These are phyloP conservation scores for Entrophospora sp. DNA, from an alignment of 192 early-diverging fungal species.

Conservation along the genomic window DNA sequence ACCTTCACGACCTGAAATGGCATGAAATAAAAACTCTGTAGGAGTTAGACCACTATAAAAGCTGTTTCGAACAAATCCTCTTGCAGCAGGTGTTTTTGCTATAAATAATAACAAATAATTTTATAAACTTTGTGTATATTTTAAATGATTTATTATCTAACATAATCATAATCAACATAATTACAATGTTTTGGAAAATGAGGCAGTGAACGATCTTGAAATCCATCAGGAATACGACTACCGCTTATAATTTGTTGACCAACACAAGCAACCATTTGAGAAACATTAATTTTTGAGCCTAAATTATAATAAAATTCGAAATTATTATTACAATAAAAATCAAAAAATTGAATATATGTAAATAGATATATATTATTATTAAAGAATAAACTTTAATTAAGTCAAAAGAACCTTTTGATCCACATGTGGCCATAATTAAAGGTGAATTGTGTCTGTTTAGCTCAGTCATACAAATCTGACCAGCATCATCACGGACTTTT, in stretches of 20 bases:
- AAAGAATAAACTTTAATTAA: background rate
- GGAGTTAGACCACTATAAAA: slow-evolving; percentile 95
- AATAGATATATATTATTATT: background rate
- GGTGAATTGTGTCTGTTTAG: slow-evolving; percentile 94
- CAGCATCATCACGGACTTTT: slow-evolving; percentile 84
- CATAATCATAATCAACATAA: too few species aligned
- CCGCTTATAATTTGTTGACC: slow-evolving; percentile 99
- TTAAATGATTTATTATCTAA: too few species aligned
- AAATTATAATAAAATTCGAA: background rate
- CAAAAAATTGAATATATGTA: too few species aligned
- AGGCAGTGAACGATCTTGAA: slow-evolving; percentile 92
- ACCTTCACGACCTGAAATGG: slow-evolving; percentile 98
- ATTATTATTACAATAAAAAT: too few species aligned
- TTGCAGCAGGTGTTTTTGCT: slow-evolving; percentile 84
- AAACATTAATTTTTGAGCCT: slow-evolving; percentile 95
- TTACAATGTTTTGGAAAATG: slow-evolving; percentile 87
- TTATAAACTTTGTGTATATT: too few species aligned
- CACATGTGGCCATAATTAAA: slow-evolving; percentile 97
- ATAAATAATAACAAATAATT: slow-evolving; percentile 16
- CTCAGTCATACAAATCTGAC: slow-evolving; percentile 85
- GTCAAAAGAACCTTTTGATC: slow-evolving; percentile 93
- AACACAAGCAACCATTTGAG: slow-evolving; percentile 99
- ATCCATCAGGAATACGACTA: slow-evolving; percentile 92
- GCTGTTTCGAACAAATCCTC: slow-evolving; percentile 96
- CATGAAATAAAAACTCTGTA: slow-evolving; percentile 98